Evolutionary conservation across 2,329 filamentous ascomycete species (phyloP).

Genomic region (Aspergillus ruber): DNA sequence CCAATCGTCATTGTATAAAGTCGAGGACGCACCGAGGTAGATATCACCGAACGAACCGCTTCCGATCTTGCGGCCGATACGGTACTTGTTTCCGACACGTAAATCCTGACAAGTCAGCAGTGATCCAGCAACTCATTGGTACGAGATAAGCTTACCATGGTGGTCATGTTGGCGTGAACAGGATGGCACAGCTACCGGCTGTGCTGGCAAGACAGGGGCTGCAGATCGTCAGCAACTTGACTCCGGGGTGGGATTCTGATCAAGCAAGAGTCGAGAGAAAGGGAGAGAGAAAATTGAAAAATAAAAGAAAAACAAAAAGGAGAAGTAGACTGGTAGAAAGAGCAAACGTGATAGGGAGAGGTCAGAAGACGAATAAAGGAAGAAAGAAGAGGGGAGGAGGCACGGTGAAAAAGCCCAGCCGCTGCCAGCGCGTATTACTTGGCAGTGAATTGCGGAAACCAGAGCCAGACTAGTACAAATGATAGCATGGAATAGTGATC

Average conservation of each 20-base stretch:
- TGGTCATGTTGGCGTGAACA: constrained; percentile 28
- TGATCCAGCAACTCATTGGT: neutral
- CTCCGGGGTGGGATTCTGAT: neutral
- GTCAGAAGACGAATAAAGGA: neutral
- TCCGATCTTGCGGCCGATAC: constrained; percentile 98
- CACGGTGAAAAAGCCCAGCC: constrained; percentile 7
- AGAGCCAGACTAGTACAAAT: neutral
- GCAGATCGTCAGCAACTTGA: constrained; percentile 7
- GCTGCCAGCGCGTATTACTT: constrained; percentile 11
- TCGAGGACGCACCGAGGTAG: constrained; percentile 62
- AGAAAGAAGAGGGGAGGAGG: neutral
- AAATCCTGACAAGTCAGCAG: constrained; percentile 66
- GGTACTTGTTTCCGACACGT: constrained; percentile 98
- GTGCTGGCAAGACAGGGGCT: constrained; percentile 13
- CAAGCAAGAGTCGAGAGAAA: neutral
- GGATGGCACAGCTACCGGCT: constrained; percentile 24
- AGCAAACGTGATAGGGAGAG: neutral
- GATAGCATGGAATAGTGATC: neutral
- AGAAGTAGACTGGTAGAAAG: neutral
- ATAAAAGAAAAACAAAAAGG: constrained; percentile 2
- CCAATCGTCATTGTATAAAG: neutral
- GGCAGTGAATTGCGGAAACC: constrained; percentile 1
- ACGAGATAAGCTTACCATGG: constrained; percentile 25
- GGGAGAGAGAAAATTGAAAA: neutral
- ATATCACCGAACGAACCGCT: constrained; percentile 97